Evolutionary conservation across 139 green algal species (phyloP).

Genomic region (Klebsormidium nitens): DNA sequence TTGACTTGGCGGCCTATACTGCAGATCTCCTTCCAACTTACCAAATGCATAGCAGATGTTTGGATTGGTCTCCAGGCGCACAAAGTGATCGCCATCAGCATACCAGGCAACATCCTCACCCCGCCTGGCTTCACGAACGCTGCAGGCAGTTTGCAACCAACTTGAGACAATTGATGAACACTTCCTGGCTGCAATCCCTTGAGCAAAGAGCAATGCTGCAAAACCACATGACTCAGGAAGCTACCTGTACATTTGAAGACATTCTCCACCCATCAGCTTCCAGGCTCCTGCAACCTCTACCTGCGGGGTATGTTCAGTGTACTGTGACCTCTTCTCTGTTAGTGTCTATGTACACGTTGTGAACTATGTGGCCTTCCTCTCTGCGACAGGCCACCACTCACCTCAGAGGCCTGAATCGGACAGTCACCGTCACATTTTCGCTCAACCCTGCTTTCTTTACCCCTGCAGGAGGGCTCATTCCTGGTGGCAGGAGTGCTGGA

Average conservation of each 20-base stretch:
- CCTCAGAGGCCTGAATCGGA: constrained; percentile 40
- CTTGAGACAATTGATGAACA: background rate
- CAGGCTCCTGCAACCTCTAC: too few relatives aligned
- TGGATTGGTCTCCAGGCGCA: constrained; percentile 24
- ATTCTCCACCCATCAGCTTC: too few relatives aligned
- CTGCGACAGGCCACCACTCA: background rate
- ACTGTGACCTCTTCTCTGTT: background rate
- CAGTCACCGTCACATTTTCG: constrained; percentile 41
- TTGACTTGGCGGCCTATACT: too few relatives aligned
- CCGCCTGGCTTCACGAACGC: constrained; percentile 21
- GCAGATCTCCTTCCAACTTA: constrained; percentile 1
- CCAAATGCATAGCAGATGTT: constrained; percentile 27
- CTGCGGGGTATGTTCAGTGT: too few relatives aligned
- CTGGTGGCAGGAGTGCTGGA: too few relatives aligned
- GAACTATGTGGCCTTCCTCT: background rate
- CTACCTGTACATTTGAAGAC: background rate
- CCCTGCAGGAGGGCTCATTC: too few relatives aligned
- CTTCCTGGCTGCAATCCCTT: too few relatives aligned
- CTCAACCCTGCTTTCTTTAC: too few relatives aligned
- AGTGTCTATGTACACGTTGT: background rate
- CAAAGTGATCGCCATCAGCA: constrained; percentile 33
- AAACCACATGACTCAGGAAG: background rate
- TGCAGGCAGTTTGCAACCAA: constrained; percentile 1
- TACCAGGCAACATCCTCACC: constrained; percentile 38
- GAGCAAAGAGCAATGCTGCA: too few relatives aligned